These are phyloP conservation scores for Coemansia javaensis DNA, from an alignment of 192 early-diverging fungal genomes.

Conservation along the genomic window DNA sequence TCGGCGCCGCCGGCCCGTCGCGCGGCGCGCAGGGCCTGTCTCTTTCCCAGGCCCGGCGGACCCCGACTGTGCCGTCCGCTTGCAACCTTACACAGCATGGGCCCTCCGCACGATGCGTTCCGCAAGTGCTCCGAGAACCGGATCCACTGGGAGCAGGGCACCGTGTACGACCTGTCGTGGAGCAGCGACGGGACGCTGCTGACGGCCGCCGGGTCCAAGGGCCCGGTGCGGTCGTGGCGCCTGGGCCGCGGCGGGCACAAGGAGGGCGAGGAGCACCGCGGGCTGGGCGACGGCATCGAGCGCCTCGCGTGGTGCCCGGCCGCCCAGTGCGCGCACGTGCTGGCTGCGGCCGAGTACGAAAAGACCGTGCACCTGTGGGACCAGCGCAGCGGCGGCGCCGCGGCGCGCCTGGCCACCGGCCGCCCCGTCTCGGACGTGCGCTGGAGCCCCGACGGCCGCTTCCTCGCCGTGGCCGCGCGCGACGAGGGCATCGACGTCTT, in stretches of 20 bases:
- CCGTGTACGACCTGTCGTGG: slow-evolving; percentile 40
- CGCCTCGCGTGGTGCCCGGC: slow-evolving; percentile 34
- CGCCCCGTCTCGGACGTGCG: slow-evolving; percentile 21
- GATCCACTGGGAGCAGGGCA: slow-evolving; percentile 42
- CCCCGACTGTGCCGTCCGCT: no score
- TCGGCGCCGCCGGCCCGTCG: no score
- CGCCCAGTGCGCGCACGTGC: slow-evolving; percentile 1
- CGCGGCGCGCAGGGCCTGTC: no score
- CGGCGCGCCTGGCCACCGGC: slow-evolving; percentile 7
- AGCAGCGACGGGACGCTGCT: slow-evolving; percentile 44
- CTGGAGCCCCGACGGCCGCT: slow-evolving; percentile 36
- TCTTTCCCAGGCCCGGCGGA: no score
- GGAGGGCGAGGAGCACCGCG: slow-evolving; percentile 41
- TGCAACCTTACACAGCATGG: background rate
- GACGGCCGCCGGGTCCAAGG: slow-evolving; percentile 32
- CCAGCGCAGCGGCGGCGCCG: slow-evolving; percentile 5
- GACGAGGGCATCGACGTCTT: slow-evolving; percentile 38
- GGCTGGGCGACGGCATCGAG: slow-evolving; percentile 24
- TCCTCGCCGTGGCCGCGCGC: slow-evolving; percentile 16
- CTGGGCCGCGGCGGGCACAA: slow-evolving; percentile 45
- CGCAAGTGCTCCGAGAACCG: slow-evolving; percentile 25
- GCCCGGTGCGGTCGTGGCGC: slow-evolving; percentile 31
- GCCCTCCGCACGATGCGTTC: slow-evolving; percentile 6
- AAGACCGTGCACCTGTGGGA: slow-evolving; percentile 37
- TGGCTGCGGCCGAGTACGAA: slow-evolving; percentile 37